These are phyloP conservation scores for Ascochyta viciae-villosae DNA, from an alignment of 2,329 filamentous ascomycete species.

Conservation along the genomic window DNA sequence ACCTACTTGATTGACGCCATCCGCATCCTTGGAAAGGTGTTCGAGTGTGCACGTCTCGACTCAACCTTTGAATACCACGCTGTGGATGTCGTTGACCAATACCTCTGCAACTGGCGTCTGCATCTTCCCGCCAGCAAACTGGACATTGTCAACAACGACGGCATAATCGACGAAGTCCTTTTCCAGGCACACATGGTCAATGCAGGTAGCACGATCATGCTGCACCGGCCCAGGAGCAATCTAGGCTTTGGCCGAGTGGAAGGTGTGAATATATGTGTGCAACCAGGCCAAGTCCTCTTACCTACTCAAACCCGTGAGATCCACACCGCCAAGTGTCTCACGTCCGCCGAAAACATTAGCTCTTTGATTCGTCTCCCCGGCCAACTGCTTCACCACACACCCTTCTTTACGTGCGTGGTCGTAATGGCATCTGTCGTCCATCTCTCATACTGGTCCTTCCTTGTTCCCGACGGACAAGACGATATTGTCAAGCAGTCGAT, in stretches of 20 bases:
- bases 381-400: constrained; percentile 72
- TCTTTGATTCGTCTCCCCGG: constrained; percentile 77
- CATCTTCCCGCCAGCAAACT: constrained; percentile 77
- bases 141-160: constrained; percentile 72
- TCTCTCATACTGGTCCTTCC: constrained; percentile 73
- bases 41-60: constrained; percentile 57
- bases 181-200: constrained; percentile 88
- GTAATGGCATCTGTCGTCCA: constrained; percentile 51
- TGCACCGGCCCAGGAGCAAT: constrained; percentile 54
- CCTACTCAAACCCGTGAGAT: constrained; percentile 60
- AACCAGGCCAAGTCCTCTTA: constrained; percentile 61
- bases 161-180: constrained; percentile 80
- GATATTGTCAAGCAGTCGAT: constrained; percentile 77
- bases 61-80: constrained; percentile 50
- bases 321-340: constrained; percentile 82
- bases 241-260: constrained; percentile 47
- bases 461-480: constrained; percentile 60
- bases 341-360: constrained; percentile 79
- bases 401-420: constrained; percentile 51
- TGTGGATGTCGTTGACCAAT: constrained; percentile 65
- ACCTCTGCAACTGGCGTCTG: constrained; percentile 77
- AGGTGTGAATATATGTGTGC: constrained; percentile 68
- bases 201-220: constrained; percentile 48
- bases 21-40: constrained; percentile 78
- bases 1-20: constrained; percentile 83